These are phyloP conservation scores for Linnemannia hyalina DNA, from an alignment of 192 early-diverging fungal genomes.

Conservation along the genomic window DNA sequence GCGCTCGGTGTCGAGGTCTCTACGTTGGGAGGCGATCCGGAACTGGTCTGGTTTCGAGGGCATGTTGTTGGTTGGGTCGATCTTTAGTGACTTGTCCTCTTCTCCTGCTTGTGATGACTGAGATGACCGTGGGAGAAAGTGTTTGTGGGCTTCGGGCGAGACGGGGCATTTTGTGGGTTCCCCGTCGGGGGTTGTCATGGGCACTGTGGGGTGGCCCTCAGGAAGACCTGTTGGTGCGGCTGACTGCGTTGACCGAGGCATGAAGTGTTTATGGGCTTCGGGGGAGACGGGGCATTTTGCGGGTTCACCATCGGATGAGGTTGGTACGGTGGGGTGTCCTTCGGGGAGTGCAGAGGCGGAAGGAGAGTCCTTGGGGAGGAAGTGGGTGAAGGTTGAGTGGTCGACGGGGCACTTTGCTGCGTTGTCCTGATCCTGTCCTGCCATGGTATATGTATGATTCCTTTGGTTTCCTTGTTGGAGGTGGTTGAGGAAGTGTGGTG, in stretches of 20 bases:
- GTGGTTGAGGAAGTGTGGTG: not conserved
- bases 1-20: constrained; percentile 70
- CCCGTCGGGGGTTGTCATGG: constrained; percentile 28
- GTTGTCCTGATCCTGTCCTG: constrained; percentile 24
- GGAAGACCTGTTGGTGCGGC: constrained; percentile 17
- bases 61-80: constrained; percentile 77
- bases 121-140: constrained; percentile 59
- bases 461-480: constrained; percentile 1
- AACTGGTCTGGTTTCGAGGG: constrained; percentile 67
- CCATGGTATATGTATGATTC: constrained; percentile 13
- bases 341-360: constrained; percentile 27
- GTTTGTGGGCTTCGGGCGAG: constrained; percentile 68
- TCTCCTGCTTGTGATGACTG: not conserved
- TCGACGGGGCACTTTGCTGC: constrained; percentile 67
- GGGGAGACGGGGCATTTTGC: constrained; percentile 71
- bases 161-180: constrained; percentile 64
- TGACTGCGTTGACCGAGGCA: constrained; percentile 35
- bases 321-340: constrained; percentile 48
- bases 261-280: constrained; percentile 64
- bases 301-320: constrained; percentile 31
- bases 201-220: constrained; percentile 48
- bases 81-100: constrained; percentile 17
- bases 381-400: constrained; percentile 67
- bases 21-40: constrained; percentile 55
- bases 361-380: constrained; percentile 51